These are phyloP conservation scores for Diaporthe sp. DNA, from an alignment of 2,329 filamentous ascomycete species.

Conservation along the genomic window DNA sequence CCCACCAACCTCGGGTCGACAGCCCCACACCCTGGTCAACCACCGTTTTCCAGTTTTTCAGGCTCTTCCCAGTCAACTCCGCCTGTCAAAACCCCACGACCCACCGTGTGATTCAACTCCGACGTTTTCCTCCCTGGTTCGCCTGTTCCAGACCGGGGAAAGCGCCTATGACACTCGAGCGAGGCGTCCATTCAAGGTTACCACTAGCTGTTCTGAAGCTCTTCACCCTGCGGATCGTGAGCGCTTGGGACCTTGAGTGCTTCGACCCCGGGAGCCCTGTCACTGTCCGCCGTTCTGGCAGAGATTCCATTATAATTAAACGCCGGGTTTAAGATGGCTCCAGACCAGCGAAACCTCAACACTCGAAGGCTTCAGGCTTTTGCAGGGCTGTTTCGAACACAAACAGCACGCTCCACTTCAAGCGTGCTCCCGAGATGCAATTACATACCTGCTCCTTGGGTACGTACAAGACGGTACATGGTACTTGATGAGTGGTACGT, in stretches of 20 bases:
- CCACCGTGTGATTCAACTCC: constrained; percentile 1
- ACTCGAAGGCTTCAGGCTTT: constrained; percentile 2
- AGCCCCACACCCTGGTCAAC: constrained; percentile 23
- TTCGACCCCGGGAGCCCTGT: not conserved
- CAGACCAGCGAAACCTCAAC: not conserved
- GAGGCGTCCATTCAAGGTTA: not conserved
- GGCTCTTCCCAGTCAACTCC: constrained; percentile 9
- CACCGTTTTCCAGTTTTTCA: constrained; percentile 13
- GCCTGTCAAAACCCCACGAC: constrained; percentile 31
- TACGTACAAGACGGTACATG: not conserved
- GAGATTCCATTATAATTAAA: constrained; percentile 4
- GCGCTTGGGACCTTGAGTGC: not conserved
- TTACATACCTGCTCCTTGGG: not conserved
- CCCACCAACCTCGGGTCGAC: not conserved
- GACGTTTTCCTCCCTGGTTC: not conserved
- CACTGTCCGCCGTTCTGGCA: not conserved
- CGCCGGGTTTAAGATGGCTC: constrained; percentile 26
- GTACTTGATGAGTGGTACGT: not conserved
- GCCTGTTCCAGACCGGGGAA: constrained; percentile 5
- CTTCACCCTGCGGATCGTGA: not conserved
- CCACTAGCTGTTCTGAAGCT: not conserved
- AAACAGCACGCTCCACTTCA: constrained; percentile 13
- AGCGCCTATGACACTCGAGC: not conserved
- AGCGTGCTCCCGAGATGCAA: not conserved
- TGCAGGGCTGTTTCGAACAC: constrained; percentile 31